These are phyloP conservation scores for Odontarrhena argentea DNA, from an alignment of 345 rosid species.

Conservation along the genomic window DNA sequence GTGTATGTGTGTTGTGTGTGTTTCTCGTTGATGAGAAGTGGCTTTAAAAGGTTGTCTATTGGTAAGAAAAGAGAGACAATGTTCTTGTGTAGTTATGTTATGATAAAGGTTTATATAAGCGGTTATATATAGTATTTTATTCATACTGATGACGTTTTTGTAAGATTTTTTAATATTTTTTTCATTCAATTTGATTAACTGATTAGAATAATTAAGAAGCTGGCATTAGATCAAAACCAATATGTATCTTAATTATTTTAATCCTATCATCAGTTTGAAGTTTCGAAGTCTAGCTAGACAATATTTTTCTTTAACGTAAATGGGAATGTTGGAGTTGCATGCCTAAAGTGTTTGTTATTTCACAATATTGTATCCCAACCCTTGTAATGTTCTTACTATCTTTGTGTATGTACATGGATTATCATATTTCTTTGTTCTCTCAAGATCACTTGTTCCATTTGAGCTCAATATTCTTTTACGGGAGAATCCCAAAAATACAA, in stretches of 20 bases:
- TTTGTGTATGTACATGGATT: not conserved
- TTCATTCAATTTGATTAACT: constrained; percentile 23
- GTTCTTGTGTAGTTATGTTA: constrained; percentile 34
- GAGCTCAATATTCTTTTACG: not conserved
- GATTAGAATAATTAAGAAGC: constrained; percentile 30
- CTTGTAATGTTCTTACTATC: not conserved
- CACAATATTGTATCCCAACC: constrained; percentile 12
- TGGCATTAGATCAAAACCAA: constrained; percentile 35
- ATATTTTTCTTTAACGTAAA: constrained; percentile 5
- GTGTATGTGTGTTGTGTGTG: not conserved
- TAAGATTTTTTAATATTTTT: not conserved
- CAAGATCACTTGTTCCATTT: constrained; percentile 2
- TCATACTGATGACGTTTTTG: constrained; percentile 32
- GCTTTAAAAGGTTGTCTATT: constrained; percentile 32
- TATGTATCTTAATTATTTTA: constrained; percentile 13
- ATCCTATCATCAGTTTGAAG: constrained; percentile 15
- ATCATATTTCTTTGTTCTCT: not conserved
- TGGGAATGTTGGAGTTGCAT: constrained; percentile 15
- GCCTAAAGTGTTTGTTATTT: constrained; percentile 9
- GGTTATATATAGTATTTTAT: constrained; percentile 36
- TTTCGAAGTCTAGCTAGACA: constrained; percentile 25
- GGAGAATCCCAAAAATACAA: no score
- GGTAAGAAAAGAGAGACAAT: constrained; percentile 40
- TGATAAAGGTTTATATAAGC: constrained; percentile 43
- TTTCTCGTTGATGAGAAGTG: constrained; percentile 24